A percentile compares a stretch with the other conserved stretches of the same genome.
These are phyloP conservation scores for Dendrothele bispora DNA, from an alignment of 768 basidiomycete species.

Conservation along the genomic window DNA sequence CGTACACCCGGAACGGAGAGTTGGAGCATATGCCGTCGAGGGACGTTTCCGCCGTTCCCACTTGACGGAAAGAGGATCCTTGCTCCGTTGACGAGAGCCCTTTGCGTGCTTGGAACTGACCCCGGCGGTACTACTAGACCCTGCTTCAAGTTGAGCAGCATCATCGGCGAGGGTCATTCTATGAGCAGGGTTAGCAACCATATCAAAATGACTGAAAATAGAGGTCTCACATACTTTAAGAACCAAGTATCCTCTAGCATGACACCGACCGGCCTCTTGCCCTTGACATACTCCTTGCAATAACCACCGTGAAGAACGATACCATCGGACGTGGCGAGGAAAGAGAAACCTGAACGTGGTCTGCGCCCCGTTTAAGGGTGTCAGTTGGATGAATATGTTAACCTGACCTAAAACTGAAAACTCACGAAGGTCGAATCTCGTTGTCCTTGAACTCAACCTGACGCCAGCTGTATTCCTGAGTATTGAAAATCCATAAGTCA, in stretches of 20 bases:
- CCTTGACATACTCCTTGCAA: slow-evolving; percentile 86
- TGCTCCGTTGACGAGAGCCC: neutral
- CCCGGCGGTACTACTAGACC: neutral
- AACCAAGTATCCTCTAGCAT: slow-evolving; percentile 93
- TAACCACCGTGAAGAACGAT: slow-evolving; percentile 86
- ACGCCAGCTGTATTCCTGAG: slow-evolving; percentile 83
- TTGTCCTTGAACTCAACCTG: slow-evolving; percentile 73
- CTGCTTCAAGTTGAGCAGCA: slow-evolving; percentile 9
- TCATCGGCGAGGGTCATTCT: slow-evolving; percentile 19
- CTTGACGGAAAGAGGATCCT: slow-evolving; percentile 59
- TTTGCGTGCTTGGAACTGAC: neutral
- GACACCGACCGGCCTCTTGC: slow-evolving; percentile 81
- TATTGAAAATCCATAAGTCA: slow-evolving; percentile 86
- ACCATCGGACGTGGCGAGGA: slow-evolving; percentile 76
- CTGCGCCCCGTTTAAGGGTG: slow-evolving; percentile 32
- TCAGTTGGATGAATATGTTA: neutral
- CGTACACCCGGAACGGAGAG: slow-evolving; percentile 76
- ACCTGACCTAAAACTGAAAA: slow-evolving; percentile 4
- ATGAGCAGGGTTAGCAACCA: slow-evolving; percentile 20
- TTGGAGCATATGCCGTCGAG: slow-evolving; percentile 69
- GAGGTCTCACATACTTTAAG: slow-evolving; percentile 50
- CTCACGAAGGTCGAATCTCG: slow-evolving; percentile 73
- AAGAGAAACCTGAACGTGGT: slow-evolving; percentile 82
- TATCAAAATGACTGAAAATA: neutral
- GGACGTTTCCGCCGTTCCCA: slow-evolving; percentile 85